Percentiles rank a stretch among this genome's conserved stretches.
phyloP scores from a whole-genome alignment of 345 rosid species.

The Iberis pinnata region DNA sequence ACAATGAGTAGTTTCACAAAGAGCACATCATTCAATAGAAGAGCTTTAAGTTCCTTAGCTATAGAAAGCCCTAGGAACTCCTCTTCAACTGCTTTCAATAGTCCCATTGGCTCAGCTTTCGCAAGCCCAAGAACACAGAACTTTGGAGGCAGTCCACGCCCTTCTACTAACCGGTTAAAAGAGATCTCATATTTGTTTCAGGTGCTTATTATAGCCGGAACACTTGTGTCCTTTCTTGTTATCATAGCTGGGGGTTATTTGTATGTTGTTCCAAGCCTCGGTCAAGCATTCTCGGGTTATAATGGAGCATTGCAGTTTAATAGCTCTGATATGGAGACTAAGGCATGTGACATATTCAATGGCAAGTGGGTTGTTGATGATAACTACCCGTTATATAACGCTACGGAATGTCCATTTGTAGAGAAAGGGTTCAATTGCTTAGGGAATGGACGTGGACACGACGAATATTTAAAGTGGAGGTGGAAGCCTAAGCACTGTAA shows the following conservation, averaged over 20 bases:
- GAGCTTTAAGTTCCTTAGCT: constrained; percentile 34
- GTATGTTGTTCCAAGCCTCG: constrained; percentile 60
- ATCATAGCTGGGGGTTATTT: constrained; percentile 53
- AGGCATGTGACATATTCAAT: constrained; percentile 43
- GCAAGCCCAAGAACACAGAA: constrained; percentile 32
- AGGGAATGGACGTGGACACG: constrained; percentile 59
- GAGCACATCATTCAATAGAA: constrained; percentile 42
- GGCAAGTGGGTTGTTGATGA: constrained; percentile 66
- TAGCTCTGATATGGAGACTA: constrained; percentile 18
- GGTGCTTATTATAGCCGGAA: constrained; percentile 44
- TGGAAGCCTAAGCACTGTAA: constrained; percentile 72
- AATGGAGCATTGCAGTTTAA: constrained; percentile 30
- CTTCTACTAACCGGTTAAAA: constrained; percentile 24
- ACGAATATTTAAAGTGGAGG: constrained; percentile 62
- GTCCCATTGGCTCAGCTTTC: constrained; percentile 37
- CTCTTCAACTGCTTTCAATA: constrained; percentile 30
- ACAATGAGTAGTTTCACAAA: constrained; percentile 43
- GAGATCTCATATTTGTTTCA: constrained; percentile 44
- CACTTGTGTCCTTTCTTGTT: constrained; percentile 42
- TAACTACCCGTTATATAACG: constrained; percentile 57
- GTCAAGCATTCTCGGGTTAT: constrained; percentile 40
- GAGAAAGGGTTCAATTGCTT: constrained; percentile 76
- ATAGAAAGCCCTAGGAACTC: constrained; percentile 30
- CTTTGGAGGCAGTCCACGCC: constrained; percentile 35
- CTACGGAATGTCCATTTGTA: constrained; percentile 63